Evolutionary conservation across 164 flowering plant species (phyloP).

Genomic region (Hamamelis virginiana): DNA sequence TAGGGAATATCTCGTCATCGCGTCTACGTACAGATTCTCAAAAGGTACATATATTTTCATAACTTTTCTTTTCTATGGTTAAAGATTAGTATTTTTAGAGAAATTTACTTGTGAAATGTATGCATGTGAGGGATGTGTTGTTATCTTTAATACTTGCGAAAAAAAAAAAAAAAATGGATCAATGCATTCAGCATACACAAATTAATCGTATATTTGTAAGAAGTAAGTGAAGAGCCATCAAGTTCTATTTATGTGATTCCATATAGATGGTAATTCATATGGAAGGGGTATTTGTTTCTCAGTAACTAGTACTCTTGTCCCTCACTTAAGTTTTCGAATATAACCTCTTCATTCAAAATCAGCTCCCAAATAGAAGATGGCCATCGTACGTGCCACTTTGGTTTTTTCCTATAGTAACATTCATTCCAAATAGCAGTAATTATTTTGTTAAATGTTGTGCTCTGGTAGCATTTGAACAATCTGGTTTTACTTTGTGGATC

Average conservation of each 20-base stretch:
- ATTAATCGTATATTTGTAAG: not conserved
- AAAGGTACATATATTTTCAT: conserved; percentile 51
- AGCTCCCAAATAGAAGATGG: not conserved
- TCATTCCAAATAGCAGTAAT: not conserved
- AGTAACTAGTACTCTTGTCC: not conserved
- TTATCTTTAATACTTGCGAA: not conserved
- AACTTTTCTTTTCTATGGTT: not conserved
- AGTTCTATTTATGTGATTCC: not conserved
- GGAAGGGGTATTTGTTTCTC: not conserved
- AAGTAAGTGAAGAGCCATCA: not conserved
- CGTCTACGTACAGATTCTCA: conserved; percentile 58
- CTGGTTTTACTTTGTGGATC: not conserved
- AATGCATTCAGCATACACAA: not conserved
- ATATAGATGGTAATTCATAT: not conserved
- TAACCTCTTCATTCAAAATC: not conserved
- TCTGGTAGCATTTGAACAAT: not conserved
- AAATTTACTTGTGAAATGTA: not conserved
- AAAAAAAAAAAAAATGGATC: not conserved
- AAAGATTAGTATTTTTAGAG: not conserved
- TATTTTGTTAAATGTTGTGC: not conserved
- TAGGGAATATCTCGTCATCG: conserved; percentile 93
- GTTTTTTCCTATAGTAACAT: not conserved
- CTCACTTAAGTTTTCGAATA: not conserved
- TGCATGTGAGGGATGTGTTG: not conserved
- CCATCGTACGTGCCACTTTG: not conserved